Base-by-base conservation (phyloP, 495 filamentous ascomycete species). In the Podospora conica region DNA sequence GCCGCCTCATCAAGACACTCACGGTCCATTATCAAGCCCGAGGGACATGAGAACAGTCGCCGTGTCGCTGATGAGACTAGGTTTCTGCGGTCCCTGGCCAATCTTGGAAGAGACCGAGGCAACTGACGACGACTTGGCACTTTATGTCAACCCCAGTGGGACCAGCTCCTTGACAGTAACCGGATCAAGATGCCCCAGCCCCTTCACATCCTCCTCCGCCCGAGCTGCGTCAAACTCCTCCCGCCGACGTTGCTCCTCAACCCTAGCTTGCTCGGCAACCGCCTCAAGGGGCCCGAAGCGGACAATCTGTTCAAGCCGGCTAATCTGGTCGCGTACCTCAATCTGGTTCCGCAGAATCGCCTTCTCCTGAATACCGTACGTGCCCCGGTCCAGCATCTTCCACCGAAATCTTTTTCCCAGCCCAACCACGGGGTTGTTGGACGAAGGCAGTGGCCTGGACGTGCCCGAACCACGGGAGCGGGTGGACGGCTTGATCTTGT, bases 251-350 rank as follows among this genome's bases (percentile, higher is more conserved):
- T 24, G 9, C 48, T 63, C 48, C 21, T 63, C 61, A 2, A n/a
- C 53, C 25, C 48, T 29, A 3, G 23, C 61, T 22, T 55, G 48
- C 23, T 55, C 61, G 3, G 24, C 61, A 55, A 31, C 40, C 53
- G 40, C 48, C 15, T 56, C 53, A 0, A 63, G n/a, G 24, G 61
- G 61, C 25, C 48, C 40, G 18, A 63, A 55, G 0, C 61, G 40
- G 24, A 63, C 61, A 55, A 63, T 63, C 3, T 55, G 24, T 18
- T 63, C 61, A 15, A 63, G 24, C 10, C 61, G 61, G 10, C 48
- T 15, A 24, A 63, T 63, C 27, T 63, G 61, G 29, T 63, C 61
- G 4, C 61, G 10, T 21, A 63, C 61, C 6, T 63, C 61, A 28
- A 56, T 29, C 22, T 63, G 61, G 21, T 63, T 63, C 24, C 24